Conservation (phyloP, 2,329 filamentous ascomycete species). For the Xylariaceae sp. region DNA sequence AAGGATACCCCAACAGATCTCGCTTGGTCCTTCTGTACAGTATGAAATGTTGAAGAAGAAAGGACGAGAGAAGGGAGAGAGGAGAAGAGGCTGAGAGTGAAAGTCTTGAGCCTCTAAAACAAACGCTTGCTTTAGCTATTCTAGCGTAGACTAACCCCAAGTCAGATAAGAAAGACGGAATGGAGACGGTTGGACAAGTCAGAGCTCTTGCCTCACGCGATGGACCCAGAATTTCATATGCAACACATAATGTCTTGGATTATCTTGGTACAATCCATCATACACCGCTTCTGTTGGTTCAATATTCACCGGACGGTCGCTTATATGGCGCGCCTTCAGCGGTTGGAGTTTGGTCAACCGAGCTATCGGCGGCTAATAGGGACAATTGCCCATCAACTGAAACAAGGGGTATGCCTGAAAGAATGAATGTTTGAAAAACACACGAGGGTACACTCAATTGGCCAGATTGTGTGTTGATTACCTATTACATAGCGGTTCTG, state of each 20-base stretch:
- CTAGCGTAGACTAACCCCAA: constrained; percentile 11
- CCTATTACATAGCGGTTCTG: neutral
- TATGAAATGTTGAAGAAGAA: neutral
- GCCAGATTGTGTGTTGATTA: neutral
- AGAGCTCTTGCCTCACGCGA: constrained; percentile 6
- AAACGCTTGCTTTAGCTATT: neutral
- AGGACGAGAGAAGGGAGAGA: neutral
- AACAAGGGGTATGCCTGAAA: neutral
- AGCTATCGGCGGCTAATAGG: constrained; percentile 19
- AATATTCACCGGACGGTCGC: constrained; percentile 2
- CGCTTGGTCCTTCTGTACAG: no score
- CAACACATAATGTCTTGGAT: constrained; percentile 18
- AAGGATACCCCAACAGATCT: no score
- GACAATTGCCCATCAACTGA: constrained; percentile 4
- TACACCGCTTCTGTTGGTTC: constrained; percentile 28
- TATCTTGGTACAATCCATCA: neutral
- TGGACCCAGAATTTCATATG: constrained; percentile 13
- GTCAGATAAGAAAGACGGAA: constrained; percentile 8
- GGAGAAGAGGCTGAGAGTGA: no score
- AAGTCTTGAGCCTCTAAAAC: constrained; percentile 13
- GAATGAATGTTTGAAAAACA: neutral
- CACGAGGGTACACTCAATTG: neutral
- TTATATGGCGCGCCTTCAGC: constrained; percentile 1
- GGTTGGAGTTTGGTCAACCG: constrained; percentile 8
- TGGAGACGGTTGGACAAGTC: constrained; percentile 12